These are phyloP conservation scores for Coemansia javaensis DNA, from an alignment of 192 early-diverging fungal species.

Conservation along the genomic window DNA sequence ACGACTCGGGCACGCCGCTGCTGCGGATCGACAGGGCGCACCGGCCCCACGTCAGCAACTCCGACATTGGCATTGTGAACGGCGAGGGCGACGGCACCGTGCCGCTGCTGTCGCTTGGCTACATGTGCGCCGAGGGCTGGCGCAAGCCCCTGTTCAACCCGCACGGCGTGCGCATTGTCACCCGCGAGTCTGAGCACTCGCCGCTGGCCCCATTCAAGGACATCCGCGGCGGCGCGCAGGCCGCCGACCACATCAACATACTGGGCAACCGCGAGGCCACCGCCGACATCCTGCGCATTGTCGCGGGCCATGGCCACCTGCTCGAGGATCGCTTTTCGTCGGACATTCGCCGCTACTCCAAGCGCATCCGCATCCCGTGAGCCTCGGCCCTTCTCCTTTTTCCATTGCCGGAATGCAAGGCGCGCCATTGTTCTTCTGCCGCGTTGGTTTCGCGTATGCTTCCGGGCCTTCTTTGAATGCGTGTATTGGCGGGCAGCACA, in stretches of 20 bases:
- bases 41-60: constrained; percentile 44
- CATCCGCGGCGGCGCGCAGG: constrained; percentile 68
- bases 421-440: too few species aligned
- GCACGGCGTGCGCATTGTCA: constrained; percentile 60
- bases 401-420: too few species aligned
- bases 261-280: constrained; percentile 73
- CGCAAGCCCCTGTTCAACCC: constrained; percentile 78
- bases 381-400: too few species aligned
- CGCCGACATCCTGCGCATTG: constrained; percentile 55
- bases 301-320: constrained; percentile 42
- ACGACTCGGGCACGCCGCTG: constrained; percentile 19
- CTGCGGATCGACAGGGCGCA: constrained; percentile 28
- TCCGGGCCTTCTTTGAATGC: too few species aligned
- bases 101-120: constrained; percentile 77
- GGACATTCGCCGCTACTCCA: constrained; percentile 43
- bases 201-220: constrained; percentile 55
- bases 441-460: too few species aligned
- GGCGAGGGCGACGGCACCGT: constrained; percentile 86
- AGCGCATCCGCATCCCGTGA: constrained; percentile 28
- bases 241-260: constrained; percentile 84
- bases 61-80: constrained; percentile 58
- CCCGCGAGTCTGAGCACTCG: constrained; percentile 66
- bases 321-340: constrained; percentile 42
- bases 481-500: too few species aligned
- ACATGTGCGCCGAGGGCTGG: constrained; percentile 87